Percentiles rank a stretch among this genome's conserved stretches.
Conservation (phyloP, 495 filamentous ascomycete species). For the Parathielavia hyrcaniae region DNA sequence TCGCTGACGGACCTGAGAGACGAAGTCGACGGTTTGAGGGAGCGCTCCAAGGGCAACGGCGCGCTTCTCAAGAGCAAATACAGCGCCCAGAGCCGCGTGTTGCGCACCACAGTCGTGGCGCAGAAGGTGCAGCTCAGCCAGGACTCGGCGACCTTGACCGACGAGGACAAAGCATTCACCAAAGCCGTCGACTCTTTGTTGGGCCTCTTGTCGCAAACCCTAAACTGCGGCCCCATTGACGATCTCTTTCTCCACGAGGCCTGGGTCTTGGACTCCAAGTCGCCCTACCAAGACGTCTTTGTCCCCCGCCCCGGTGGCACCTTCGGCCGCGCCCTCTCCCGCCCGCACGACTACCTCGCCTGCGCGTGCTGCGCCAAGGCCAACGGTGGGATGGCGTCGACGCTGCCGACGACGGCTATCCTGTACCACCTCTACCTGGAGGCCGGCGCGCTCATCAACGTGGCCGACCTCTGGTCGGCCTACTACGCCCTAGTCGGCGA, state of each 20-base stretch:
- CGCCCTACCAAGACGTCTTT: constrained; percentile 76
- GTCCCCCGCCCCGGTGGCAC: constrained; percentile 70
- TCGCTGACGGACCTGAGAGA: constrained; percentile 37
- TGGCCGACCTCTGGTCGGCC: constrained; percentile 82
- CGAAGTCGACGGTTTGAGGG: constrained; percentile 37
- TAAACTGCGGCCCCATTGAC: constrained; percentile 54
- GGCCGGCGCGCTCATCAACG: constrained; percentile 80
- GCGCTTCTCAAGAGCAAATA: constrained; percentile 66
- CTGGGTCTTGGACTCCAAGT: constrained; percentile 75
- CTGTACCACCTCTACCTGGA: constrained; percentile 90
- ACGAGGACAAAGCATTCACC: constrained; percentile 72
- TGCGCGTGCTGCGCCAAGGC: constrained; percentile 58
- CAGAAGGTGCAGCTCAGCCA: constrained; percentile 83
- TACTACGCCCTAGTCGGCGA: constrained; percentile 70
- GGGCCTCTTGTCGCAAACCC: constrained; percentile 48
- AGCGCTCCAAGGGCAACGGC: constrained; percentile 37
- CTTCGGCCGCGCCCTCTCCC: constrained; percentile 71
- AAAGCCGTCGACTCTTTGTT: constrained; percentile 62
- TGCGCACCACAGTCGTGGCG: constrained; percentile 78
- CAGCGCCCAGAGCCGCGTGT: constrained; percentile 59
- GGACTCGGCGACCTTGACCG: constrained; percentile 64
- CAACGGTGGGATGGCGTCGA: constrained; percentile 48
- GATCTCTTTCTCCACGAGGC: constrained; percentile 69
- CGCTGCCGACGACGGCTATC: constrained; percentile 71
- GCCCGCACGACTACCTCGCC: constrained; percentile 79